Base-by-base conservation (phyloP, 176 grass and related monocot genomes). In the Aegilops speltoides region DNA sequence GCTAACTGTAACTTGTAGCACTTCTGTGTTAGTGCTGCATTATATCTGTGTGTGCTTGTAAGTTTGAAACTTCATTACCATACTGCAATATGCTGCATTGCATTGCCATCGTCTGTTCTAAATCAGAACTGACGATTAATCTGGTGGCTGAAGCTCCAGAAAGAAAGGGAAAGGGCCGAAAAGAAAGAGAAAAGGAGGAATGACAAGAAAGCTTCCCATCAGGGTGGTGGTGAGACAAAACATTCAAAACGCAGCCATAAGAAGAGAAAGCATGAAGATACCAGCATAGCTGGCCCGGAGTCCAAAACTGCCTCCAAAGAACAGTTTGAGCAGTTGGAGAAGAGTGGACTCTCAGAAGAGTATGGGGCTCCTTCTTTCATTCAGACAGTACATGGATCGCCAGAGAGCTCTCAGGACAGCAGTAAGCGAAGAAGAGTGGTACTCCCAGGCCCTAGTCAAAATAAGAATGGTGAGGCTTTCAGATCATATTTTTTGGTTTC, bases 71-170 rank as follows among this genome's bases (percentile, higher is more conserved):
- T 75, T 59, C 13, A 75, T 68, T 57, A 29, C 31, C 4, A 25
- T 86, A 78, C 78, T 90, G 26, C 24, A 64, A 90, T 86, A 79
- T 87, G 68, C 82, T 90, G 64, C 82, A 83, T 93, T 90, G 67
- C 88, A 86, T 90, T 88, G 64, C 85, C 61, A 2, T 88, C 90
- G 84, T 90, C 93, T 0, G 87, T 93, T 93, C 93, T 93, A 68
- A 88, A 88, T 90, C 84, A 91, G 93, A 93, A 95, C 88, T 95
- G 91, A 95, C 86, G 89, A 89, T 93, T 95, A 78, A 64, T 93
- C 90, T 95, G 93, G 91, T 93, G 89, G 71, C 90, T 92, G 91
- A 92, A 89, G 91, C 82, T 88, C 84, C 87, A 89, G 88, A 95
- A 89, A 86, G 91, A 89, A 95, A 89, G 80, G 23, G 86, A 64